Base-by-base conservation (phyloP, 768 basidiomycete species). In the Pisolithus marmoratus region DNA sequence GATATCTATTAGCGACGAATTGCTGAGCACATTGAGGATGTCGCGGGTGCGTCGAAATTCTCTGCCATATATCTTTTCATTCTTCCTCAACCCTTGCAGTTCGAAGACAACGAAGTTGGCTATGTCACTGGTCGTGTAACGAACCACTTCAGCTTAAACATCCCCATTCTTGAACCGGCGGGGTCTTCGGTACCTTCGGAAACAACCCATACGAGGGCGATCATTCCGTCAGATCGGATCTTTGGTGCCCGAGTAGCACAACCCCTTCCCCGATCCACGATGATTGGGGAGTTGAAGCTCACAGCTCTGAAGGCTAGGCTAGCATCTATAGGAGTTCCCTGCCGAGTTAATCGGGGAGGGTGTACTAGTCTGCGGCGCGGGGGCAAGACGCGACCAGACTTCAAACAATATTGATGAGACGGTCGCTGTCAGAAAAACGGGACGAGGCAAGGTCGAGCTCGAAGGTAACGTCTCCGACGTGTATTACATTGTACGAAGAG, bases 281-380 rank as follows among this genome's bases (percentile, higher is more conserved):
- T 97, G 85, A 96, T 99, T 51, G 96, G 96, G 47, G 96, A 98
- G 62, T 80, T 99, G 38, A 94, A 96, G 65, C 75, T 99, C 26
- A 94, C 93, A 1, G 80, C 82, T 2, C 78, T 99, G 44, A 96
- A 97, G 68, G 66, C 84, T n/a, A 82, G 85, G 5, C 75, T 99
- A 20, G 76, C 83, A 5, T 68, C 81, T 2, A 71, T 91, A 3
- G 85, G 86, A 9, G 83, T 98, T 43, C 85, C n/a, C 89, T 41
- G 91, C 94, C 0, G 94, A 97, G 67, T 84, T 98, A 51, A 85
- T 94, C n/a, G 95, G 95, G 22, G 95, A 98, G 71, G 96, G 96
- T 72, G 88, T 95, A 8, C 76, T 99, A 26, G 80, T 99, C 34
- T 99, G 96, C 63, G 87, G 85, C 37, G 73, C 76, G 8, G 81